Conservation (phyloP, 164 flowering plant genomes). For the Piper longum region DNA sequence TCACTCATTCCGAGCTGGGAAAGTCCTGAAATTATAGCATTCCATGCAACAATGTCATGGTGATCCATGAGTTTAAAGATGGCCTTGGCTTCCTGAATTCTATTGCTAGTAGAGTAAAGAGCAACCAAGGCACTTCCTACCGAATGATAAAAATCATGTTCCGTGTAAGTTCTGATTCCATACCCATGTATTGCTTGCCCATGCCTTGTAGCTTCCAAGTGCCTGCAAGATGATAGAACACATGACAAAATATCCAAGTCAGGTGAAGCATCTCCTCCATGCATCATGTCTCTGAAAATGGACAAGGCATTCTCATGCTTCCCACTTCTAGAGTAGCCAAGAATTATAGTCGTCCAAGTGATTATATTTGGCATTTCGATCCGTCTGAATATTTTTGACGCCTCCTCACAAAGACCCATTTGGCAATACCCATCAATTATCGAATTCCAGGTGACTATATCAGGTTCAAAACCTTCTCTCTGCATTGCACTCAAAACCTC, state of each 20-base stretch:
- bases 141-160: slow-evolving; percentile 20
- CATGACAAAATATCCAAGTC: slow-evolving; percentile 37
- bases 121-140: slow-evolving; percentile 39
- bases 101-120: slow-evolving; percentile 22
- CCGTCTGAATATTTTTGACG: slow-evolving; percentile 19
- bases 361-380: slow-evolving; percentile 37
- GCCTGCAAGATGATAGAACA: slow-evolving; percentile 29
- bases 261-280: slow-evolving; percentile 10
- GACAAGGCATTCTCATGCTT: slow-evolving; percentile 25
- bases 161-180: slow-evolving; percentile 20
- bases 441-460: slow-evolving; percentile 39
- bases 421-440: slow-evolving; percentile 39
- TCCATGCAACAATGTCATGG: slow-evolving; percentile 42
- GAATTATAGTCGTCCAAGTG: slow-evolving; percentile 41
- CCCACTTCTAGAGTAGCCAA: slow-evolving; percentile 37
- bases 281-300: slow-evolving; percentile 34
- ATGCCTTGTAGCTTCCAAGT: slow-evolving; percentile 13
- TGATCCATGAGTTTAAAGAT: slow-evolving; percentile 27
- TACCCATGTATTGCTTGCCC: slow-evolving; percentile 40
- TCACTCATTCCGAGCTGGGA: slow-evolving; percentile 17
- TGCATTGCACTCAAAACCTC: slow-evolving; percentile 18
- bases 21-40: slow-evolving; percentile 41
- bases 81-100: slow-evolving; percentile 18
- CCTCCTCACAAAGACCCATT: slow-evolving; percentile 36
- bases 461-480: slow-evolving; percentile 22